Base-by-base conservation (phyloP, 805 yeast species). In the Alloascoidea hylecoeti region DNA sequence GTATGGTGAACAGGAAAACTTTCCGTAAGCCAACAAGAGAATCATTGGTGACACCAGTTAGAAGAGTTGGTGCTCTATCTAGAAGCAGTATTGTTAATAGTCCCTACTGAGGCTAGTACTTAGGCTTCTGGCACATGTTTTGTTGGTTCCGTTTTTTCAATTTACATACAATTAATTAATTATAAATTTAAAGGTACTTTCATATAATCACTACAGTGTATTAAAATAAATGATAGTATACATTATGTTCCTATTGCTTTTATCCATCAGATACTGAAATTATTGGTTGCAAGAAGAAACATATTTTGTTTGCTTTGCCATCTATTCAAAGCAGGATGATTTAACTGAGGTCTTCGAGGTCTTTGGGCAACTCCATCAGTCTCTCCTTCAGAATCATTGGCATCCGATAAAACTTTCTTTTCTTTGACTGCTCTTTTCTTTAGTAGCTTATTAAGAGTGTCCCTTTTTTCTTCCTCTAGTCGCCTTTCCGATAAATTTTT, bases 401-500 rank as follows among this genome's bases (percentile, higher is more conserved):
- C n/a, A n/a, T n/a, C n/a, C 17, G 14, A 30, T 16, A 15, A 12
- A 16, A 37, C 19, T 13, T 14, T 13, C 4, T 23, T 17, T 13
- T 33, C 41, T 4, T 17, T 30, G 16, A 5, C 18, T 32, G 96
- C 95, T 44, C 95, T 69, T 55, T 88, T 75, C 57, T 83, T 78
- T 45, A 89, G 63, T 45, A 89, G 62, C 54, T 83, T 84, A 55
- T 89, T 89, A 45, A 89, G 66, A 0, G 96, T 88, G 45, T 89
- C 96, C 51, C 78, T 72, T 53, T 92, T 92, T 56, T 92, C 97
- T 55, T 84, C 96, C 51, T 88, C 96, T 33, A 84, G 60, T 45
- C 79, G 75, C 58, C 79, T 78, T 49, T 78, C 86, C 46, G 78
- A 76, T 49, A 85, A 69, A 52, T 89, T 88, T 55, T 81, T 82